A percentile compares a stretch with the other conserved stretches of the same genome.
These are phyloP conservation scores for Venustampulla echinocandica DNA, from an alignment of 495 filamentous ascomycete genomes.

Conservation along the genomic window DNA sequence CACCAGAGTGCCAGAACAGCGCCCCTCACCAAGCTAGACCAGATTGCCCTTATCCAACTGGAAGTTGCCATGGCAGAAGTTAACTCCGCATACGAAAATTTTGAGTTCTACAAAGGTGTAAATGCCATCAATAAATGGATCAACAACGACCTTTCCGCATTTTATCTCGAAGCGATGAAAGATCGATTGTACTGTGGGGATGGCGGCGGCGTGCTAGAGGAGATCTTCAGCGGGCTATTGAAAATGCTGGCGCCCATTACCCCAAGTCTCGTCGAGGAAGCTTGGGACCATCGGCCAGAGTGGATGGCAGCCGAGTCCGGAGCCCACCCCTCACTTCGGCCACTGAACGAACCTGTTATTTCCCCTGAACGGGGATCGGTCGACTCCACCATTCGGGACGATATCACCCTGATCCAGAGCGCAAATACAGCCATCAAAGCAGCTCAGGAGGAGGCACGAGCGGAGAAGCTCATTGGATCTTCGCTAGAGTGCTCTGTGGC, in stretches of 20 bases:
- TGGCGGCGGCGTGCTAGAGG: constrained; percentile 55
- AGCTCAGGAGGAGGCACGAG: constrained; percentile 58
- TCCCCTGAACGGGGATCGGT: constrained; percentile 30
- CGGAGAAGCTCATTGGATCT: constrained; percentile 58
- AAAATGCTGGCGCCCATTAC: constrained; percentile 72
- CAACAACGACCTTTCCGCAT: constrained; percentile 73
- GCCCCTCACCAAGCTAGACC: constrained; percentile 49
- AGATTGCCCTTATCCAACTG: constrained; percentile 70
- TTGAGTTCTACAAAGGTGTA: constrained; percentile 77
- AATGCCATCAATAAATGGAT: constrained; percentile 69
- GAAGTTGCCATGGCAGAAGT: constrained; percentile 51
- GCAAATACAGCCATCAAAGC: constrained; percentile 56
- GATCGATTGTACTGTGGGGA: constrained; percentile 79
- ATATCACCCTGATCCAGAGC: constrained; percentile 49
- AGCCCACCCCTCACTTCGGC: constrained; percentile 35
- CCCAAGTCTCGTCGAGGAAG: constrained; percentile 79
- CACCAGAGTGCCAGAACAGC: constrained; percentile 44
- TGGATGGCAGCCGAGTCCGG: constrained; percentile 41
- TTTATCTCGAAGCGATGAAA: constrained; percentile 89
- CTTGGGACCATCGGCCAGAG: constrained; percentile 67
- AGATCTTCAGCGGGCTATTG: constrained; percentile 62
- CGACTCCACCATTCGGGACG: constrained; percentile 27
- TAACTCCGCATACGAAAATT: constrained; percentile 50
- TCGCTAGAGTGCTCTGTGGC: constrained; percentile 64
- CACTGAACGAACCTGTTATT: constrained; percentile 21